Conservation (phyloP, 106 monocot genomes). For the Dioscorea alata region DNA sequence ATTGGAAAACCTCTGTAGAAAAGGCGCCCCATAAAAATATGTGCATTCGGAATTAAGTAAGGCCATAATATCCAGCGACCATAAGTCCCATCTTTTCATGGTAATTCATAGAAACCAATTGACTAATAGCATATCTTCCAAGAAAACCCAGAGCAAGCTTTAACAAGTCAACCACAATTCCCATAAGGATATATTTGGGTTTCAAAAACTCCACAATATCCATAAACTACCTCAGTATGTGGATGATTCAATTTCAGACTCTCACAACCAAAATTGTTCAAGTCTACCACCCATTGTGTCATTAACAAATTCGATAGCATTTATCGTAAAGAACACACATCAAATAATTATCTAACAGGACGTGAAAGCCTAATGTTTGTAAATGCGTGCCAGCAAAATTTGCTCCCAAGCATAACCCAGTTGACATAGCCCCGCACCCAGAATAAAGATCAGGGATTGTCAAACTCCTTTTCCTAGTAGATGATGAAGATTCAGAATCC, state of each 20-base stretch:
- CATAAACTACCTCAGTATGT: no score
- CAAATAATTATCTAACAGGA: background rate
- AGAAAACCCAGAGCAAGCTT: conserved; percentile 72
- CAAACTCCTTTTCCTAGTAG: background rate
- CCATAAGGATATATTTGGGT: no score
- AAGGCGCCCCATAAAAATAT: no score
- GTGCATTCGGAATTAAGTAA: conserved; percentile 59
- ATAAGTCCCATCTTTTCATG: conserved; percentile 60
- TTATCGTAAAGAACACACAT: no score
- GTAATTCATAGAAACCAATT: conserved; percentile 51
- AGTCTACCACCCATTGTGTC: conserved; percentile 39
- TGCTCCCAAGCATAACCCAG: conserved; percentile 62
- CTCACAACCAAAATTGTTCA: conserved; percentile 32
- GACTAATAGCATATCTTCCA: conserved; percentile 73
- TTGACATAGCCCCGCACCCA: conserved; percentile 82
- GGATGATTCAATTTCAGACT: conserved; percentile 39
- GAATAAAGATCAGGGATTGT: conserved; percentile 41
- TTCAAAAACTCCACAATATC: no score
- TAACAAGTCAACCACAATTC: conserved; percentile 89
- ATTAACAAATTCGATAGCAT: background rate
- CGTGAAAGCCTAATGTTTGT: conserved; percentile 30
- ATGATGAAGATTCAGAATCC: background rate
- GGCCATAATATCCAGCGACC: conserved; percentile 70
- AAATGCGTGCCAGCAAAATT: conserved; percentile 35
- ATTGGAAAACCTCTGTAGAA: no score